phyloP scores from a whole-genome alignment of 1,284 basidiomycete species.

The Sutorius eximius region DNA sequence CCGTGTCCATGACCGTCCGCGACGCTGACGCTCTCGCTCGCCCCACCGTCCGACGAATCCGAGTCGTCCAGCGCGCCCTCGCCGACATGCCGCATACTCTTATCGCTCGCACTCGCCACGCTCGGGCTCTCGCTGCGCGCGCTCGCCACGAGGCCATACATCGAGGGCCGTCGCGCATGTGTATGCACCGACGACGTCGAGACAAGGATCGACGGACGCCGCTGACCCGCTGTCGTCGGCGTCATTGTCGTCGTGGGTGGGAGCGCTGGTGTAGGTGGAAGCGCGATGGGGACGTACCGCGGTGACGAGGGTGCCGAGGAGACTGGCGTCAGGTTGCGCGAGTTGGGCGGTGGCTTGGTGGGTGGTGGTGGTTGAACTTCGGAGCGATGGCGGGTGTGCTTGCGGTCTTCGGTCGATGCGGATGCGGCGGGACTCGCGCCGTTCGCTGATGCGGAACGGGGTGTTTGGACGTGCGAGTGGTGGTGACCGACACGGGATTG shows the following conservation, averaged over 20 bases:
- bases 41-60: constrained; percentile 53
- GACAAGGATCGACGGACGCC: constrained; percentile 33
- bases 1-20: constrained; percentile 26
- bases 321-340: constrained; percentile 46
- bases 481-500: constrained; percentile 21
- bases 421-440: constrained; percentile 2
- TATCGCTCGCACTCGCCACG: constrained; percentile 38
- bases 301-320: constrained; percentile 66
- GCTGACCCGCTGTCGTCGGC: constrained; percentile 24
- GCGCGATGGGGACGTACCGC: constrained; percentile 40
- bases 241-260: constrained; percentile 39
- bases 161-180: constrained; percentile 39
- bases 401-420: constrained; percentile 24
- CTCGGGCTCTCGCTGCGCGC: constrained; percentile 30
- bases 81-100: constrained; percentile 59
- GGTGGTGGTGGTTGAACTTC: constrained; percentile 16
- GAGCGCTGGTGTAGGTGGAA: constrained; percentile 44
- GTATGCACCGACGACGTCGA: constrained; percentile 20
- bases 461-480: constrained; percentile 4
- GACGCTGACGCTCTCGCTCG: constrained; percentile 33
- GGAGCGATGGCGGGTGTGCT: constrained; percentile 20
- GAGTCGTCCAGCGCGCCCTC: constrained; percentile 77
- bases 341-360: constrained; percentile 34
- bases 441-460: constrained; percentile 20
- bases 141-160: constrained; percentile 31